Conservation (phyloP, 2,329 filamentous ascomycete genomes). For the Claviceps sorghi region DNA sequence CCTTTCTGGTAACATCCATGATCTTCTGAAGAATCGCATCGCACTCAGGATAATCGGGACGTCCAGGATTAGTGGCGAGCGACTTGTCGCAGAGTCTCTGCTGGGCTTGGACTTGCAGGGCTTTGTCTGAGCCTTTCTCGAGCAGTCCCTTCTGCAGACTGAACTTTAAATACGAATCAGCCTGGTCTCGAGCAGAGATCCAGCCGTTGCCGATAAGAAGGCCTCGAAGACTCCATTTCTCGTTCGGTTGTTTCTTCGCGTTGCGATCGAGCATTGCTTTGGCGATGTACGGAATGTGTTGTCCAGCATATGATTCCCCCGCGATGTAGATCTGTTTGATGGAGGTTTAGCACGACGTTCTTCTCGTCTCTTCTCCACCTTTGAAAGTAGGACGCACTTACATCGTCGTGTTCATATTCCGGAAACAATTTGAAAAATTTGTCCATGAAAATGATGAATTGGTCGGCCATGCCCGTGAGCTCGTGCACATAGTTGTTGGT, state of each 20-base stretch:
- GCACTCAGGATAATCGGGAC: constrained; percentile 57
- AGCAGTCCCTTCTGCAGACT: constrained; percentile 66
- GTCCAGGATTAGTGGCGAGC: constrained; percentile 28
- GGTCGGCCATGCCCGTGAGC: constrained; percentile 72
- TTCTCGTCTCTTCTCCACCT: neutral
- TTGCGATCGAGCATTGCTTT: constrained; percentile 81
- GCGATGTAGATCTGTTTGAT: constrained; percentile 69
- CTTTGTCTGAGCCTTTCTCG: constrained; percentile 46
- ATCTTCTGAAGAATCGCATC: constrained; percentile 64
- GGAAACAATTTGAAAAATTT: constrained; percentile 87
- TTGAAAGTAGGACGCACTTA: constrained; percentile 33
- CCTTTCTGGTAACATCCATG: constrained; percentile 47
- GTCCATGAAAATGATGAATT: constrained; percentile 79
- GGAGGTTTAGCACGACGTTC: neutral
- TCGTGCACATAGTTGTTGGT: constrained; percentile 77
- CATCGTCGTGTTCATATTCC: constrained; percentile 81
- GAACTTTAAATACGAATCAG: constrained; percentile 70
- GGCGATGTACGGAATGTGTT: constrained; percentile 96
- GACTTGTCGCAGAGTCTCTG: constrained; percentile 55
- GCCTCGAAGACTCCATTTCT: constrained; percentile 63
- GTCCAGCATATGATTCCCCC: constrained; percentile 92
- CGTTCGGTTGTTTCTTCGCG: constrained; percentile 29
- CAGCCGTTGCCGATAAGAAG: constrained; percentile 94
- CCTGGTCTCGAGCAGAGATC: constrained; percentile 85
- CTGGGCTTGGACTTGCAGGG: constrained; percentile 51